phyloP scores from a whole-genome alignment of 345 rosid genomes.

The Boechera divaricarpa region DNA sequence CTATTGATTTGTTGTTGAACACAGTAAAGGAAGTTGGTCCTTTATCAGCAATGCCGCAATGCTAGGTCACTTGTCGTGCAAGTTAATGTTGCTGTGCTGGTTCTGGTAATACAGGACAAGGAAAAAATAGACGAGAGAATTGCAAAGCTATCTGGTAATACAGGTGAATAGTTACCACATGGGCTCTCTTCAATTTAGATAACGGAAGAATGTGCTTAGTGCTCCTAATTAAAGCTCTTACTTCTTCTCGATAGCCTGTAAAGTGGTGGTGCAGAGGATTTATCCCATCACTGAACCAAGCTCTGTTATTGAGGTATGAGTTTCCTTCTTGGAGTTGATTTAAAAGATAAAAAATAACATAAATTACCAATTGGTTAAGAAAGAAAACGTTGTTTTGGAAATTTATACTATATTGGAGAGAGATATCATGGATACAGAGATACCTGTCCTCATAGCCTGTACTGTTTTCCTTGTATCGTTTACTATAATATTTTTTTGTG shows the following conservation, averaged over 20 bases:
- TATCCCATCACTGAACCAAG: neutral
- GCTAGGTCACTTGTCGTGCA: slow-evolving; percentile 20
- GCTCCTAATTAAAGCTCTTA: neutral
- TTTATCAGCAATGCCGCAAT: slow-evolving; percentile 2
- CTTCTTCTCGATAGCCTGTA: neutral
- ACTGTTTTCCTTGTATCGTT: too few relatives aligned
- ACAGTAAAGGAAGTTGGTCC: neutral
- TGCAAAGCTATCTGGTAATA: neutral
- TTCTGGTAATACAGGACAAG: neutral
- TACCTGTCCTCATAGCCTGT: too few relatives aligned
- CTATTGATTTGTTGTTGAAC: slow-evolving; percentile 47
- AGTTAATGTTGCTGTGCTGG: neutral
- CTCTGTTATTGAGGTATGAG: neutral
- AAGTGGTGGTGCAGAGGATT: neutral
- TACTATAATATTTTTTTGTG: too few relatives aligned
- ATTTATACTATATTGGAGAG: too few relatives aligned
- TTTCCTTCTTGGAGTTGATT: too few relatives aligned
- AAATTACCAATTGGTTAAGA: too few relatives aligned
- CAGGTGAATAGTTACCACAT: neutral
- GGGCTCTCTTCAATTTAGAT: neutral
- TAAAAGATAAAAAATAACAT: too few relatives aligned
- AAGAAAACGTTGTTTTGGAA: too few relatives aligned
- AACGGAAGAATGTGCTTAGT: neutral
- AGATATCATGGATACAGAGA: too few relatives aligned
- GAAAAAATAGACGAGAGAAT: neutral